Conservation (phyloP, 306 rosid genomes). For the Morella rubra region DNA sequence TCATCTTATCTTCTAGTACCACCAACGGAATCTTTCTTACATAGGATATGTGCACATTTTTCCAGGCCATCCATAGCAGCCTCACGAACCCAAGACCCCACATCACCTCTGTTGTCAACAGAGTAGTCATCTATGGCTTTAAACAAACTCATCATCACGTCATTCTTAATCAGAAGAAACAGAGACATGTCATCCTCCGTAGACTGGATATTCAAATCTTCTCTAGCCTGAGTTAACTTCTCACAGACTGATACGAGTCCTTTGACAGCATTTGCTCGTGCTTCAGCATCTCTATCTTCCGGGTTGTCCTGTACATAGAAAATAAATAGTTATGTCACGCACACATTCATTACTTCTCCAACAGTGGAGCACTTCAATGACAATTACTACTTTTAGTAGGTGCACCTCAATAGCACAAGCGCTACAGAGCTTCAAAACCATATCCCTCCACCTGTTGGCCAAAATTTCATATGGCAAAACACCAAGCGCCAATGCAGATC, state of each 20-base stretch:
- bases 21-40: slow-evolving; percentile 51
- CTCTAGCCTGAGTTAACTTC: slow-evolving; percentile 50
- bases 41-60: slow-evolving; percentile 76
- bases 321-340: slow-evolving; percentile 17
- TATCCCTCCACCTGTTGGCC: slow-evolving; percentile 75
- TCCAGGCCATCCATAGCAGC: slow-evolving; percentile 91
- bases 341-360: slow-evolving; percentile 14
- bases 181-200: slow-evolving; percentile 50
- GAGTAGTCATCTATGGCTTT: slow-evolving; percentile 93
- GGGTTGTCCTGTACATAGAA: slow-evolving; percentile 67
- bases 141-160: slow-evolving; percentile 65
- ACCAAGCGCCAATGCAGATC: slow-evolving; percentile 85
- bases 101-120: slow-evolving; percentile 96
- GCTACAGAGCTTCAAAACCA: slow-evolving; percentile 71
- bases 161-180: slow-evolving; percentile 62
- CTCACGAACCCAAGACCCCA: slow-evolving; percentile 99
- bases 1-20: slow-evolving; percentile 38
- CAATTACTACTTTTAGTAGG: slow-evolving; percentile 9
- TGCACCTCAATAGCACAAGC: slow-evolving; percentile 80
- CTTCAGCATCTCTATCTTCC: slow-evolving; percentile 88
- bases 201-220: slow-evolving; percentile 33
- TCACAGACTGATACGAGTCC: slow-evolving; percentile 89
- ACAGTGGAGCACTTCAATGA: slow-evolving; percentile 23
- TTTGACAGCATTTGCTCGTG: slow-evolving; percentile 89
- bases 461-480: slow-evolving; percentile 70